Percentiles rank a stretch among this genome's conserved stretches.
Evolutionary conservation across 345 rosid species (phyloP).

Genomic region (Firmiana major): DNA sequence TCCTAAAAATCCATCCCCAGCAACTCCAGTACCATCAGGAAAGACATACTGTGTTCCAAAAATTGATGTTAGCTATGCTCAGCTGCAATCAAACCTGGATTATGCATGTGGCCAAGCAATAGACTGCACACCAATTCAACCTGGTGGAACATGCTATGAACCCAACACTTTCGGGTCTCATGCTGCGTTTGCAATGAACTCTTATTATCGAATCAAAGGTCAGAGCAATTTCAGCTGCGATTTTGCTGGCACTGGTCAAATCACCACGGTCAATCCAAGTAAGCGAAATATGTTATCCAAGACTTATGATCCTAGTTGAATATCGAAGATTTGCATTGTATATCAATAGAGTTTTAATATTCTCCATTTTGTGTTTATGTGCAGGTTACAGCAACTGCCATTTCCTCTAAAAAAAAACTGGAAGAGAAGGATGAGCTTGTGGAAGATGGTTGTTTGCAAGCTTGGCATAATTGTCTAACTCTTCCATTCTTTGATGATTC

Average conservation of each 20-base stretch:
- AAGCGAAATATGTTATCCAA: constrained; percentile 9
- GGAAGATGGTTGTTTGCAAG: background rate
- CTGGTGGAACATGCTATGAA: constrained; percentile 63
- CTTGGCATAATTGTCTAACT: background rate
- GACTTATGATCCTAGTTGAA: background rate
- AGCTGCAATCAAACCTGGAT: constrained; percentile 56
- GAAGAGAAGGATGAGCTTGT: background rate
- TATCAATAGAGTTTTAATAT: background rate
- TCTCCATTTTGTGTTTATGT: background rate
- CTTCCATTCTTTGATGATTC: background rate
- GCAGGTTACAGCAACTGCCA: constrained; percentile 31
- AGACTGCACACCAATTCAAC: constrained; percentile 68
- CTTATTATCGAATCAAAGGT: constrained; percentile 54
- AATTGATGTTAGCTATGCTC: constrained; percentile 32
- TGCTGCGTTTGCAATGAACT: constrained; percentile 66
- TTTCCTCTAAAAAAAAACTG: constrained; percentile 15
- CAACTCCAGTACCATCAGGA: constrained; percentile 13
- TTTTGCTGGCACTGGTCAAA: constrained; percentile 43
- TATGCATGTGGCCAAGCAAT: constrained; percentile 63
- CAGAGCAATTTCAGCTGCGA: constrained; percentile 35
- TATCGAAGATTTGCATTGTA: background rate
- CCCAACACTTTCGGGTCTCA: constrained; percentile 50
- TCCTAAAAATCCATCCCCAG: constrained; percentile 12
- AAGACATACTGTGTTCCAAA: constrained; percentile 64
- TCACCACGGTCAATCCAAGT: constrained; percentile 51